Evolutionary conservation across 2,329 filamentous ascomycete species (phyloP), one percentile per base, ranked within the genome.

Genomic region (Xylariaceae sp.): DNA sequence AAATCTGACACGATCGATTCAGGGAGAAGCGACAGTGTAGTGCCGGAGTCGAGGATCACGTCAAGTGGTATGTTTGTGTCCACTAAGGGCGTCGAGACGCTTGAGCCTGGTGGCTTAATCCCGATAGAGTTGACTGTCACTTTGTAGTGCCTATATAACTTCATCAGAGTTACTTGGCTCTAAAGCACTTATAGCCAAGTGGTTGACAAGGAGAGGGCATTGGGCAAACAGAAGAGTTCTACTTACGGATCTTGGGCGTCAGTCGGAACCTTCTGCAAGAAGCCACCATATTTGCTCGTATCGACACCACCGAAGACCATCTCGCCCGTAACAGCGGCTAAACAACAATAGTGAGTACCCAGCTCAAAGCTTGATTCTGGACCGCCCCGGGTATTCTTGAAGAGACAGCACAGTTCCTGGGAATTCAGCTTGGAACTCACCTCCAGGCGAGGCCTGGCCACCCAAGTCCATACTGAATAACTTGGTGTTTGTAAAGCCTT

Each of bases 221-320:
- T 38, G 44, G 17, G 14, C 17, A 6, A 16, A 5, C 22, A 13
- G 77, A 39, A 10, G 6, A 6, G 13, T 28, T 7, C 22, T 28
- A 58, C 65, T 57, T 71, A 74, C 55, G 63, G 54, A 44, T 69
- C 61, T 2, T 55, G 44, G 3, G 66, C 61, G 31, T 78, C 66
- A 16, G 79, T 75, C 38, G 74, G 71, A 1, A 75, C 67, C 19
- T 68, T 69, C 48, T 70, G 68, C 7, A 82, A 67, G 7, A 60
- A 59, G 18, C 79, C 79, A 9, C 75, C 66, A 60, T 75, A 82
- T 59, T 79, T 81, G 61, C 70, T 77, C 16, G 71, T 74, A 54
- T 82, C 78, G 11, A 81, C 59, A 12, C 79, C 79, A 31, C 79
- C 79, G 53, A 80, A 81, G 47, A 80, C 78, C 51, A 82, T 61